Percentiles rank a stretch among this genome's conserved stretches.
These are phyloP conservation scores for Curvularia hawaiiensis DNA, from an alignment of 2,329 filamentous ascomycete genomes.

Conservation along the genomic window DNA sequence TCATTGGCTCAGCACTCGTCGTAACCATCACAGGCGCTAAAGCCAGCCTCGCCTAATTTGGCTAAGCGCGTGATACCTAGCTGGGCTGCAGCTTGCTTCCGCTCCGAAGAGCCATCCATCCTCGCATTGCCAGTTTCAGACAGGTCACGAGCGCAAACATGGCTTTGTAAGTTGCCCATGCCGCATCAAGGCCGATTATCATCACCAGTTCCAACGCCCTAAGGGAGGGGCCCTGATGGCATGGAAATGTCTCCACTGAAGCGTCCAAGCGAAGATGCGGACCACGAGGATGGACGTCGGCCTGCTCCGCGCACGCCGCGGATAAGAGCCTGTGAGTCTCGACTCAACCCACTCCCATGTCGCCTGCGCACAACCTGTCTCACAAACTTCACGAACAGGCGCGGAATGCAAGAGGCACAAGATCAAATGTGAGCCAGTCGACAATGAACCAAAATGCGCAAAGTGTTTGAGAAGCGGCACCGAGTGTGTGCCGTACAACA, in stretches of 20 bases:
- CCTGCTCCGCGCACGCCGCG: slow-evolving; percentile 32
- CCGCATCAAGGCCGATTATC: slow-evolving; percentile 10
- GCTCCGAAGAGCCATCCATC: slow-evolving; percentile 1
- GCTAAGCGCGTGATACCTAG: slow-evolving; percentile 1
- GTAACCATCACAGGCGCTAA: background rate
- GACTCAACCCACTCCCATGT: background rate
- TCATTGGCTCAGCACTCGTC: background rate
- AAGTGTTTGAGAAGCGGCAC: slow-evolving; percentile 58
- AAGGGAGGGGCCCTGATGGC: slow-evolving; percentile 28
- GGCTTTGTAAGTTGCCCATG: background rate
- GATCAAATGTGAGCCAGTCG: slow-evolving; percentile 43
- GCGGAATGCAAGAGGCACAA: slow-evolving; percentile 45
- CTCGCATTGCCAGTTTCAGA: slow-evolving; percentile 3
- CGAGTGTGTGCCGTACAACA: slow-evolving; percentile 77
- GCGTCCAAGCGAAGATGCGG: slow-evolving; percentile 37
- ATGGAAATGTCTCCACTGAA: slow-evolving; percentile 68
- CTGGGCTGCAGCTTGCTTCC: background rate
- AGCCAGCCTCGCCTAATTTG: background rate
- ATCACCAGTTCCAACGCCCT: slow-evolving; percentile 11
- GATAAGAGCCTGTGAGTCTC: slow-evolving; percentile 34
- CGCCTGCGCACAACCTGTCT: slow-evolving; percentile 1
- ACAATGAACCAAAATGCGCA: slow-evolving; percentile 39
- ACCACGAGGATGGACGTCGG: slow-evolving; percentile 36
- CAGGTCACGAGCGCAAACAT: slow-evolving; percentile 7
- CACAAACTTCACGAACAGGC: slow-evolving; percentile 21